Evolutionary conservation across 108 stramenopile species (phyloP).

Genomic region (Skeletonema costatum): DNA sequence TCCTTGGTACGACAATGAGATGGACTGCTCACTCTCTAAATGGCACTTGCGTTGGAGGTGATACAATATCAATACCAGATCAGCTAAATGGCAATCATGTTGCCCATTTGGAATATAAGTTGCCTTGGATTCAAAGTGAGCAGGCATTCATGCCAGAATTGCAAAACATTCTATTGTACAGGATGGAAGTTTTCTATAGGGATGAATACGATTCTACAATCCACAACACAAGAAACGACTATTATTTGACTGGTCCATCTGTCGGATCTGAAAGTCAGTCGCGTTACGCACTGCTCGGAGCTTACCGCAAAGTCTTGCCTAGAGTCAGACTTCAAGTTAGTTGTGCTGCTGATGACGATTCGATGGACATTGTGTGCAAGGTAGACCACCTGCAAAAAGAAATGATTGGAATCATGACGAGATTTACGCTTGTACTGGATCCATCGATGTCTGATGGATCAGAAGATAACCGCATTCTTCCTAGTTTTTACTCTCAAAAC

Average conservation of each 20-base stretch:
- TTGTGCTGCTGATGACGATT: conserved; percentile 5
- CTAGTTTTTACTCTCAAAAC: conserved; percentile 23
- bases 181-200: conserved; percentile 7
- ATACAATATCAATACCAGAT: not conserved
- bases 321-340: conserved; percentile 11
- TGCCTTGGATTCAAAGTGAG: conserved; percentile 25
- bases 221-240: conserved; percentile 9
- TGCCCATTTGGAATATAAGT: conserved; percentile 5
- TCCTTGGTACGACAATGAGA: not conserved
- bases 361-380: conserved; percentile 17
- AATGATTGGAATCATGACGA: conserved; percentile 23
- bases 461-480: conserved; percentile 20
- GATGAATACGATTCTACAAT: not conserved
- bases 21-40: conserved; percentile 30
- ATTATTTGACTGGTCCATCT: conserved; percentile 28
- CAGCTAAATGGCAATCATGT: conserved; percentile 12
- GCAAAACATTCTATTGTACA: conserved; percentile 23
- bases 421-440: conserved; percentile 14
- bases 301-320: conserved; percentile 12
- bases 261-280: conserved; percentile 3
- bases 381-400: conserved; percentile 3
- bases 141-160: not conserved
- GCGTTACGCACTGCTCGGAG: conserved; percentile 27
- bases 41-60: conserved; percentile 13
- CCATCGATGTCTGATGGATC: not conserved